phyloP scores from a whole-genome alignment of 177 flowering plant genomes.

The Tripterygium wilfordii region DNA sequence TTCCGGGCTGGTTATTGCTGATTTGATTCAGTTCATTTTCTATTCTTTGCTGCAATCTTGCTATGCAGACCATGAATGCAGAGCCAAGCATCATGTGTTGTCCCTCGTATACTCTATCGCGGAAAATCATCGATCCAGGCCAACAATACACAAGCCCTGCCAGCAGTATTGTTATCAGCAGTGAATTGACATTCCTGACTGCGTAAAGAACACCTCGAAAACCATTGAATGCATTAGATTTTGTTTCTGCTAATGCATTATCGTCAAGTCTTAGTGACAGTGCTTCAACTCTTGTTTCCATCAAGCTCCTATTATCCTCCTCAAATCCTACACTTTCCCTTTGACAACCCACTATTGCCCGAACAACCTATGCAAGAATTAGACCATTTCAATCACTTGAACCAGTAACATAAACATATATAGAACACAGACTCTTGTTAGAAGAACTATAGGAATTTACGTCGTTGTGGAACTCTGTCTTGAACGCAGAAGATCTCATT shows the following conservation, averaged over 20 bases:
- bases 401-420: too few species aligned
- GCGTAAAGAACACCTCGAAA: slow-evolving; percentile 24
- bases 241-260: slow-evolving; percentile 3
- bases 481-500: too few species aligned
- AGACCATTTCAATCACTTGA: too few species aligned
- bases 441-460: too few species aligned
- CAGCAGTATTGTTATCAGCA: slow-evolving; percentile 17
- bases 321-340: slow-evolving; percentile 20
- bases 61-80: slow-evolving; percentile 14
- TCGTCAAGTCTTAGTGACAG: slow-evolving; percentile 14
- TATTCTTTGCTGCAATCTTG: slow-evolving; percentile 17
- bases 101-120: slow-evolving; percentile 3
- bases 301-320: slow-evolving; percentile 19
- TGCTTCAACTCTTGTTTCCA: slow-evolving; percentile 17
- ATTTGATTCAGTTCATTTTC: slow-evolving; percentile 11
- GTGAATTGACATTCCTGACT: slow-evolving; percentile 17
- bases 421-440: too few species aligned
- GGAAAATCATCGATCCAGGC: slow-evolving; percentile 12
- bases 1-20: slow-evolving; percentile 13
- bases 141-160: slow-evolving; percentile 15
- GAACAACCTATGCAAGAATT: slow-evolving; percentile 11
- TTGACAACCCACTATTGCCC: slow-evolving; percentile 15
- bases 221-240: slow-evolving; percentile 19
- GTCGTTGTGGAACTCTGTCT: too few species aligned
- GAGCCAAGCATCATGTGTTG: slow-evolving; percentile 7